Percentiles rank a stretch among this genome's conserved stretches.
Evolutionary conservation across 139 green algal species (phyloP).

Genomic region (Chlamydomonas schloesseri): DNA sequence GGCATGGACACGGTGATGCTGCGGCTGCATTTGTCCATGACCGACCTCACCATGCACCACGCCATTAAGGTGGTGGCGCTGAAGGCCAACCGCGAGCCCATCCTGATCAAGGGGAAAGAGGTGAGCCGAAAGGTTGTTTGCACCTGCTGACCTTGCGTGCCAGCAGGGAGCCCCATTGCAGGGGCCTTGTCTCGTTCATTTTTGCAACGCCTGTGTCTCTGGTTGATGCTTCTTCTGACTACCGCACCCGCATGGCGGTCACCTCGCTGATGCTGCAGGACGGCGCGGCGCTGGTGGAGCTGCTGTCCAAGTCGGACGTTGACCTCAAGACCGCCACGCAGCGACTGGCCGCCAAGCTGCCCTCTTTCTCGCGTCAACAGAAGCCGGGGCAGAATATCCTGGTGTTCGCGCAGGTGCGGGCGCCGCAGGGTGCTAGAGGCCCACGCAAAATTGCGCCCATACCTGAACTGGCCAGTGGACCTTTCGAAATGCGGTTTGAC

Average conservation of each 20-base stretch:
- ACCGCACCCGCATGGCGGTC: too few species aligned
- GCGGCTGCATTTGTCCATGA: constrained; percentile 40
- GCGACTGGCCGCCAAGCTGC: constrained; percentile 37
- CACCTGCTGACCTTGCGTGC: too few species aligned
- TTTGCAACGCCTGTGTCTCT: too few species aligned
- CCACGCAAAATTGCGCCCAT: too few species aligned
- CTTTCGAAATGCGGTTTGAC: too few species aligned
- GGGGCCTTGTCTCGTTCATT: too few species aligned
- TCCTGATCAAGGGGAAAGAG: constrained; percentile 3
- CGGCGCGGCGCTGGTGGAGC: constrained; percentile 7
- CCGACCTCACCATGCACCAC: constrained; percentile 41
- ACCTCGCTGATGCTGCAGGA: background rate
- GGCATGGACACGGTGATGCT: constrained; percentile 35
- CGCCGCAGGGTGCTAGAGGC: too few species aligned
- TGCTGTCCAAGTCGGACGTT: background rate
- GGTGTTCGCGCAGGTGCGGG: constrained; percentile 16
- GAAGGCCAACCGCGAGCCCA: background rate
- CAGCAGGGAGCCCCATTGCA: too few species aligned
- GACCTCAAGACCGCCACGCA: background rate
- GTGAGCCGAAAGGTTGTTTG: background rate
- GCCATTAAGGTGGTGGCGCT: constrained; percentile 30
- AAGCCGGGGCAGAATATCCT: constrained; percentile 31
- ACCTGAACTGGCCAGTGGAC: too few species aligned
- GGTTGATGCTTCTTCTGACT: too few species aligned
- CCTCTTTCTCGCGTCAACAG: constrained; percentile 27